Evolutionary conservation across 2,329 filamentous ascomycete genomes (phyloP).

Genomic region (Cordyceps tenuipes): DNA sequence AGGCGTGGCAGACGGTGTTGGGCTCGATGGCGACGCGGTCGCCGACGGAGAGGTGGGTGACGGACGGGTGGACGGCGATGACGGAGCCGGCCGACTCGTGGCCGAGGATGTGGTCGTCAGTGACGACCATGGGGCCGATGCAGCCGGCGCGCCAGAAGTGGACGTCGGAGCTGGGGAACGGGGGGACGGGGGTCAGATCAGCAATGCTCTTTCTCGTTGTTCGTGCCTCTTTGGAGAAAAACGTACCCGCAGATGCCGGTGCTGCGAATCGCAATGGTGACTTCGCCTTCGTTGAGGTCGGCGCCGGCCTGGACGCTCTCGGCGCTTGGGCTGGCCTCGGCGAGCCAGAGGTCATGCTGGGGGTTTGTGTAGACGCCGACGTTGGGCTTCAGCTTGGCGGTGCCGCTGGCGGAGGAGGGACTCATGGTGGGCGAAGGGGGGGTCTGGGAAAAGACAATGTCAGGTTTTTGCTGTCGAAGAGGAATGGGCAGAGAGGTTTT

Average conservation of each 20-base stretch:
- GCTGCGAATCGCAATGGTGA: conserved; percentile 82
- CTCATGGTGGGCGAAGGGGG: conserved; percentile 5
- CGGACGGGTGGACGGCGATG: conserved; percentile 72
- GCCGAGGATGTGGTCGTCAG: conserved; percentile 80
- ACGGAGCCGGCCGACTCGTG: conserved; percentile 87
- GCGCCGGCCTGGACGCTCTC: conserved; percentile 64
- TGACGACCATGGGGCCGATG: conserved; percentile 94
- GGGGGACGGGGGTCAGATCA: not conserved
- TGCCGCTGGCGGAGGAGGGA: conserved; percentile 13
- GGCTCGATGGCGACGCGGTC: conserved; percentile 93
- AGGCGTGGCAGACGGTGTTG: conserved; percentile 83
- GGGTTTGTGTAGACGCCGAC: conserved; percentile 97
- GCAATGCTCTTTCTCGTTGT: not conserved
- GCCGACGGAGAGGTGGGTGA: conserved; percentile 68
- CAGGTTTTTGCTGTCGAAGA: not conserved
- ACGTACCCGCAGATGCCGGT: conserved; percentile 89
- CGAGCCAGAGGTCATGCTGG: conserved; percentile 83
- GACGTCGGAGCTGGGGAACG: conserved; percentile 67
- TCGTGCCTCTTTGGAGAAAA: not conserved
- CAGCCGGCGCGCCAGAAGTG: conserved; percentile 96
- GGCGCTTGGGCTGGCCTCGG: conserved; percentile 64
- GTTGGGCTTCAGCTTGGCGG: conserved; percentile 57
- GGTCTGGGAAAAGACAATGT: not conserved
- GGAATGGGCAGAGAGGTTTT: not conserved
- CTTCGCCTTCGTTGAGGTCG: conserved; percentile 69